Evolutionary conservation across 805 yeast species (phyloP), one percentile per base, ranked within the genome.

Genomic region (Pichia cephalocereana): DNA sequence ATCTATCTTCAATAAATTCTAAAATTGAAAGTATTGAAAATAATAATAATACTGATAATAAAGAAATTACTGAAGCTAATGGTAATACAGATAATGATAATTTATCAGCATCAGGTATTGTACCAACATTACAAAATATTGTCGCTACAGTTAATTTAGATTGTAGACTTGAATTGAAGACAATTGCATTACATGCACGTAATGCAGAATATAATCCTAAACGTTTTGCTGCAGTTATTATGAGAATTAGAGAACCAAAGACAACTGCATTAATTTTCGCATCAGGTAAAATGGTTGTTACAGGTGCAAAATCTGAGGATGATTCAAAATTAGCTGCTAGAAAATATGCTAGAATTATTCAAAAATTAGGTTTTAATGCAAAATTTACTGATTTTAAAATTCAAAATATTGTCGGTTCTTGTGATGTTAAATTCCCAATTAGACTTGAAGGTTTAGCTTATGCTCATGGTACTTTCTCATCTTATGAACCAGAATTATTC

Each of bases 181-280:
- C 99, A 18, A 95, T 93, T 63, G 99, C 99, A 1, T 73, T 93
- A 52, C 99, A 93, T 68, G 98, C 98, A 3, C 88, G 99, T 77
- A 93, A 93, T 69, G 99, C 99, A 36, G 99, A 93, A 67, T 93
- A 93, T 70, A 93, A 93, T 61, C 99, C 99, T 45, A 88, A 86
- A 62, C 95, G 99, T 73, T 93, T 93, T 72, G 99, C 99, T 14
- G 99, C 99, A 50, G 99, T 93, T 44, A 93, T 93, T 58, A 93
- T 93, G 99, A 86, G 99, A 76, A 93, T 93, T 58, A 80, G 99
- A 69, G 99, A 93, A 66, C 99, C 99, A 17, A 93, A 93, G 67
- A 93, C 99, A 1, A 93, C 99, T 2, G 98, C 99, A 0, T 75
- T 93, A 57, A 93, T 93, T 56, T 93, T 93, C 67, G 99, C 99